Conservation (phyloP, 306 rosid genomes). For the Inga leiocalycina region DNA sequence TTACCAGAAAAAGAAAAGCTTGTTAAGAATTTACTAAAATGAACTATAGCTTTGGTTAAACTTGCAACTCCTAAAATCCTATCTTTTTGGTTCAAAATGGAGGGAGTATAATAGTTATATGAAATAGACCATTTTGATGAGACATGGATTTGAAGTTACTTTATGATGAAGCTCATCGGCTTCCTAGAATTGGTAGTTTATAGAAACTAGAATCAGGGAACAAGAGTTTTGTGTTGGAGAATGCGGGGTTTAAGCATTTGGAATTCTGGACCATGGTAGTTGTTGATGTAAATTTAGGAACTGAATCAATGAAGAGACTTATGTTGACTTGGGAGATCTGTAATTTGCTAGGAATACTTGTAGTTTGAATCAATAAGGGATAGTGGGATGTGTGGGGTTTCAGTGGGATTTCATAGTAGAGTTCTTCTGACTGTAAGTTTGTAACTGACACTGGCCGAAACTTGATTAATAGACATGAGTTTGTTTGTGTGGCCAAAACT, state of each 20-base stretch:
- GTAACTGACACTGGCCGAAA: background rate
- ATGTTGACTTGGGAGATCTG: background rate
- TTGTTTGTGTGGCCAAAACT: background rate
- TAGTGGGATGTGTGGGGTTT: background rate
- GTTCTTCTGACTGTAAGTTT: background rate
- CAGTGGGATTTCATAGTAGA: background rate
- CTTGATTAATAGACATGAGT: background rate
- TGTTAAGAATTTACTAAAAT: background rate
- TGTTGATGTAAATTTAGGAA: background rate
- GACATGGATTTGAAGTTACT: background rate
- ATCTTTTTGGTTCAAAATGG: background rate
- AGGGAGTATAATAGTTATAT: background rate
- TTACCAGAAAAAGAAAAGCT: background rate
- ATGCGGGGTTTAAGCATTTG: background rate
- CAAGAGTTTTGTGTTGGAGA: background rate
- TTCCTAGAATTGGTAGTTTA: background rate
- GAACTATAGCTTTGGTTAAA: background rate
- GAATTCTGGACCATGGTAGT: slow-evolving; percentile 6
- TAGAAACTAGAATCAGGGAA: background rate
- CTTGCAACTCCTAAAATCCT: background rate
- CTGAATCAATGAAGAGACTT: background rate
- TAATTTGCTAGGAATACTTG: background rate
- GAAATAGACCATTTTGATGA: background rate
- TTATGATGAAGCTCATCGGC: background rate
- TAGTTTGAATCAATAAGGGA: background rate